These are phyloP conservation scores for Lupinus albus DNA, from an alignment of 306 rosid species.

Conservation along the genomic window DNA sequence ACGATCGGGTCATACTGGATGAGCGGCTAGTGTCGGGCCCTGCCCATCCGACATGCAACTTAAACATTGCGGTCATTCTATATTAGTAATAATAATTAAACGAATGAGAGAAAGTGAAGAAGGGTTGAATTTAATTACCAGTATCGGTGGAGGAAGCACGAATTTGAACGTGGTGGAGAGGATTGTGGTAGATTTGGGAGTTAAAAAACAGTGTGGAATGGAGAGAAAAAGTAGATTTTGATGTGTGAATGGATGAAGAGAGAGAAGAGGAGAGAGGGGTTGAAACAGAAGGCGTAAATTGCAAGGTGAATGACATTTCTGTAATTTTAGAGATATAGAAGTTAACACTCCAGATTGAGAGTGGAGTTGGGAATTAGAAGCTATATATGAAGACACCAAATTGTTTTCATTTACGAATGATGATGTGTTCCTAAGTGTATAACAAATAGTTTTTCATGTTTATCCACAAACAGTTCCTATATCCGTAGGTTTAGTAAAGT, in stretches of 20 bases:
- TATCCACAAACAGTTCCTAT: too few species aligned
- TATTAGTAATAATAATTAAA: background rate
- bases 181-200: background rate
- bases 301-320: slow-evolving; percentile 65
- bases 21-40: too few species aligned
- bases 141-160: slow-evolving; percentile 65
- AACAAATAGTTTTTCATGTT: too few species aligned
- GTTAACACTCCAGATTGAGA: too few species aligned
- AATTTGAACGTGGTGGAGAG: slow-evolving; percentile 46
- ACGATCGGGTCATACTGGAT: too few species aligned
- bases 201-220: slow-evolving; percentile 48
- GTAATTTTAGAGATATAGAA: background rate
- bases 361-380: too few species aligned
- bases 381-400: too few species aligned
- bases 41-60: too few species aligned
- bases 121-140: slow-evolving; percentile 39
- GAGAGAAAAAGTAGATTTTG: slow-evolving; percentile 43
- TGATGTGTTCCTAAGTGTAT: too few species aligned
- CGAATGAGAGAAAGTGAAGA: background rate
- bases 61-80: too few species aligned
- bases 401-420: too few species aligned
- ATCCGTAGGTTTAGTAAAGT: too few species aligned
- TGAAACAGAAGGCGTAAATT: slow-evolving; percentile 66
- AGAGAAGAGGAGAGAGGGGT: slow-evolving; percentile 50
- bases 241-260: slow-evolving; percentile 41